Conservation (phyloP, 495 filamentous ascomycete genomes). For the Xylaria flabelliformis region DNA sequence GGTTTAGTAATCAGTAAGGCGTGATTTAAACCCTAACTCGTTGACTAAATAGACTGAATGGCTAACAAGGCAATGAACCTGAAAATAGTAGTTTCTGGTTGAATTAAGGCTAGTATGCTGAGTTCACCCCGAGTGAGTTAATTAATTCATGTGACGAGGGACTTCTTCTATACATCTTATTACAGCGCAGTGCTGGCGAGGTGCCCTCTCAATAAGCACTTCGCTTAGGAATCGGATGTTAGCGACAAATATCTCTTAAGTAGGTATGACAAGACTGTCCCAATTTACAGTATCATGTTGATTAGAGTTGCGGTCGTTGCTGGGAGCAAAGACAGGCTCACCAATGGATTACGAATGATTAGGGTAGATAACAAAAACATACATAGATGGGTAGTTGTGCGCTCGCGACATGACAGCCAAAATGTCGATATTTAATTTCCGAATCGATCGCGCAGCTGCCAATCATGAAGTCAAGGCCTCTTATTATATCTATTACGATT, state of each 20-base stretch:
- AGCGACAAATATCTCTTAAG: not conserved
- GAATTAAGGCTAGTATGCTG: not conserved
- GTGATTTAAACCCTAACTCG: not conserved
- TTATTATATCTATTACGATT: not conserved
- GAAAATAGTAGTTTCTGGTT: not conserved
- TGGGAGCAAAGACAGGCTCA: not conserved
- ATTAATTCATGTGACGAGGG: not conserved
- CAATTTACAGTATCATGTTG: not conserved
- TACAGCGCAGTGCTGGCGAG: not conserved
- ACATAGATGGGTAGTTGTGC: not conserved
- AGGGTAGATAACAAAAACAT: not conserved
- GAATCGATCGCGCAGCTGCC: constrained; percentile 10
- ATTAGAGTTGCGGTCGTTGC: not conserved
- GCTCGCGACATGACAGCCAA: not conserved
- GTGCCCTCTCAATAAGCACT: not conserved
- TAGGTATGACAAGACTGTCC: not conserved
- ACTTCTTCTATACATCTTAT: not conserved
- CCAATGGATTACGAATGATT: not conserved
- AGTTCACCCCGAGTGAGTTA: not conserved
- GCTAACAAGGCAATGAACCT: not conserved
- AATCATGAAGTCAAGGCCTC: not conserved
- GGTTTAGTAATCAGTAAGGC: not conserved
- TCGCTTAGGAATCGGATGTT: not conserved
- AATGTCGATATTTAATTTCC: constrained; percentile 10
- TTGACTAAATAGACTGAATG: not conserved